Conservation (phyloP, 179 eudicot genomes). For the Silene noctiflora region DNA sequence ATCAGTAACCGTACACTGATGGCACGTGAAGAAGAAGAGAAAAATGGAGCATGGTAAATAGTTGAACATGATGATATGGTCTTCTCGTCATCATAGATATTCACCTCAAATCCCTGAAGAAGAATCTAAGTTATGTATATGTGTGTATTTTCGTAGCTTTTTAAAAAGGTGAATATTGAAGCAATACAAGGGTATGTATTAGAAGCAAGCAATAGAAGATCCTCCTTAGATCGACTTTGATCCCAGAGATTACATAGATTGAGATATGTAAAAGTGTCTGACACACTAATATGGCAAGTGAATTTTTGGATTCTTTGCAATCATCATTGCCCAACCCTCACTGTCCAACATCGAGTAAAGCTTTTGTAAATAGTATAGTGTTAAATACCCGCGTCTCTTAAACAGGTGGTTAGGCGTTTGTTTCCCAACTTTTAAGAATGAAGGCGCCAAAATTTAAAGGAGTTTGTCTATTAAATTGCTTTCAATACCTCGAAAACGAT, state of each 20-base stretch:
- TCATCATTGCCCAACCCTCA: slow-evolving; percentile 39
- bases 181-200: slow-evolving; percentile 11
- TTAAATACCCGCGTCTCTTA: no score
- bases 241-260: slow-evolving; percentile 14
- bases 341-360: no score
- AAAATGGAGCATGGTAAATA: not conserved
- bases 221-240: slow-evolving; percentile 37
- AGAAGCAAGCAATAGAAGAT: slow-evolving; percentile 40
- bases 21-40: slow-evolving; percentile 36
- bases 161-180: slow-evolving; percentile 20
- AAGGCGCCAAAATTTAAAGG: no score
- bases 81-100: slow-evolving; percentile 27
- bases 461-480: no score
- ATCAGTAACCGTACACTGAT: slow-evolving; percentile 21
- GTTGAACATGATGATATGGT: slow-evolving; percentile 4
- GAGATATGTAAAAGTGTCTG: slow-evolving; percentile 19
- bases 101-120: slow-evolving; percentile 15
- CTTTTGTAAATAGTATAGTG: no score
- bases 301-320: slow-evolving; percentile 36
- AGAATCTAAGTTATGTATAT: slow-evolving; percentile 21
- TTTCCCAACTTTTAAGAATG: no score
- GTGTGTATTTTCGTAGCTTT: slow-evolving; percentile 19
- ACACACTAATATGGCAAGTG: slow-evolving; percentile 1
- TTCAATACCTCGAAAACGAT: no score
- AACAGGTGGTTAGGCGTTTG: no score